These are phyloP conservation scores for Lyophyllum decastes DNA, from an alignment of 768 basidiomycete genomes.

Conservation along the genomic window DNA sequence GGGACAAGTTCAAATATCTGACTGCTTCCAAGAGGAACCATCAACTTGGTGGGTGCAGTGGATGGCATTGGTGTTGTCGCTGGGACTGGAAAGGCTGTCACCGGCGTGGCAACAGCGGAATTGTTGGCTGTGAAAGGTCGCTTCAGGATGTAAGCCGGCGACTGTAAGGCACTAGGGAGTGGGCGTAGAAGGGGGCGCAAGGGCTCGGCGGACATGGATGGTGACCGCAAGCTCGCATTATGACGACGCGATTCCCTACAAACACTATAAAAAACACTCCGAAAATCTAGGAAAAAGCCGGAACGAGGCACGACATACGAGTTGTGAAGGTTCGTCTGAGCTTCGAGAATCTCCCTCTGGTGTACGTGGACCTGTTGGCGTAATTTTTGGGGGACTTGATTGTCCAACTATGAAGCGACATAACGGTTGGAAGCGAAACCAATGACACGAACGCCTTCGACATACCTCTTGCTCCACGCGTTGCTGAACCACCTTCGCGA, in stretches of 20 bases:
- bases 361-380: constrained; percentile 40
- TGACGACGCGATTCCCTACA: constrained; percentile 48
- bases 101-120: constrained; percentile 28
- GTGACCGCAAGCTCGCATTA: constrained; percentile 38
- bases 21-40: constrained; percentile 4
- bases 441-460: not conserved
- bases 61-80: constrained; percentile 12
- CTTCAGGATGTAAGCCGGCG: constrained; percentile 33
- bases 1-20: constrained; percentile 22
- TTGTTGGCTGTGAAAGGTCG: constrained; percentile 16
- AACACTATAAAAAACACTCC: constrained; percentile 2
- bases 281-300: not conserved
- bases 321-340: constrained; percentile 46
- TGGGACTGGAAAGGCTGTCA: constrained; percentile 28
- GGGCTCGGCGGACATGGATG: constrained; percentile 36
- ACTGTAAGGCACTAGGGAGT: constrained; percentile 47
- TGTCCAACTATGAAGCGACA: constrained; percentile 33
- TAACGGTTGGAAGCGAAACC: not conserved
- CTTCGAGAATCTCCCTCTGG: constrained; percentile 42
- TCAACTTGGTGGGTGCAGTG: not conserved
- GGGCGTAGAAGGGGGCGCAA: constrained; percentile 54
- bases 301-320: constrained; percentile 35
- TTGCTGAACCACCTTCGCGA: constrained; percentile 39
- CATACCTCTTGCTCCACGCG: constrained; percentile 45
- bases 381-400: constrained; percentile 44